Conservation (phyloP, 1,284 basidiomycete genomes). For the Neolentinus lepideus region DNA sequence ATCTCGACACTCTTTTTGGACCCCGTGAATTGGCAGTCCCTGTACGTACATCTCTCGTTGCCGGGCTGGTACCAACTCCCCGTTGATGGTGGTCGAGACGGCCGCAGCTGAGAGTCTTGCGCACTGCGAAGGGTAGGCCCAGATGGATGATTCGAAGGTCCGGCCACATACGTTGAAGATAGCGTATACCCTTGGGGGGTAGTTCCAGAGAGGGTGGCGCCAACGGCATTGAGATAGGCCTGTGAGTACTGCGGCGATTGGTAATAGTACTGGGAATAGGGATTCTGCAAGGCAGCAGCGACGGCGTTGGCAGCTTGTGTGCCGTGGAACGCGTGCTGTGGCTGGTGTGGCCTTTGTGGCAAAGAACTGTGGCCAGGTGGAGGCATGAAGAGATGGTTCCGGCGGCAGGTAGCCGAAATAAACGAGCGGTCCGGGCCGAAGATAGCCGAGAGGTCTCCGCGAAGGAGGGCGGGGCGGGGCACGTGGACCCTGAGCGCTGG, state of each 20-base stretch:
- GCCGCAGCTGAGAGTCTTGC: background rate
- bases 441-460: background rate
- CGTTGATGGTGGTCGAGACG: slow-evolving; percentile 12
- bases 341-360: background rate
- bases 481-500: background rate
- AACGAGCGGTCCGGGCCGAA: background rate
- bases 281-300: background rate
- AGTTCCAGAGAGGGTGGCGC: slow-evolving; percentile 30
- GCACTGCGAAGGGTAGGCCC: slow-evolving; percentile 2
- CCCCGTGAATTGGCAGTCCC: slow-evolving; percentile 68
- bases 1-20: slow-evolving; percentile 69
- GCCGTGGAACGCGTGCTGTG: background rate
- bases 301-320: slow-evolving; percentile 5
- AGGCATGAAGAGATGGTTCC: background rate
- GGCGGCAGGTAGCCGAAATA: background rate
- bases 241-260: slow-evolving; percentile 17
- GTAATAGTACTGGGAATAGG: background rate
- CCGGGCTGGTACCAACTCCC: slow-evolving; percentile 59
- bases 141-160: slow-evolving; percentile 6
- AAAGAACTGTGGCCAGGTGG: background rate
- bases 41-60: slow-evolving; percentile 52
- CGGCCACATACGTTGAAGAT: slow-evolving; percentile 40
- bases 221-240: slow-evolving; percentile 51
- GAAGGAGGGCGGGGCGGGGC: background rate
- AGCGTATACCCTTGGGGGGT: slow-evolving; percentile 49